phyloP scores from a whole-genome alignment of 768 basidiomycete species.

The Mrakia gelida region DNA sequence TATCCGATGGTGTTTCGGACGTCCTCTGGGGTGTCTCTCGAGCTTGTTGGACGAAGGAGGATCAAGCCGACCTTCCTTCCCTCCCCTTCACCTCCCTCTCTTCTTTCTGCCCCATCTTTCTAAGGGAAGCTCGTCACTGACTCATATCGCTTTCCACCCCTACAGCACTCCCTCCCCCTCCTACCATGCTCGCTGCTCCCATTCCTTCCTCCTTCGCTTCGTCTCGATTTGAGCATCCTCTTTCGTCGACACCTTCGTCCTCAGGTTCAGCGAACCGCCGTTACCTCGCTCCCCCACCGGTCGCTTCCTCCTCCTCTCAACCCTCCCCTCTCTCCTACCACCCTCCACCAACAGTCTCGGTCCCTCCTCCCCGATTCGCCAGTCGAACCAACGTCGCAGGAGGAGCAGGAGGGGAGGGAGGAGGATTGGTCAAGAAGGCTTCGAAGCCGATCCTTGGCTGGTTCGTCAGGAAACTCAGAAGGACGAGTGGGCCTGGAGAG shows the following conservation, averaged over 20 bases:
- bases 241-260: background rate
- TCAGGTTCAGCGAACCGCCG: background rate
- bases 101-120: background rate
- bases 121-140: background rate
- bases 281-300: too few relatives aligned
- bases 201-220: background rate
- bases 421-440: constrained; percentile 28
- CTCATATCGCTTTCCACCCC: background rate
- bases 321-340: background rate
- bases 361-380: constrained; percentile 1
- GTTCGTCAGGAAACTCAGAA: constrained; percentile 25
- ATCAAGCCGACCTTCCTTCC: too few relatives aligned
- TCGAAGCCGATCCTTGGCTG: constrained; percentile 24
- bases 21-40: too few relatives aligned
- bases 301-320: background rate
- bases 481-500: constrained; percentile 3
- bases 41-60: too few relatives aligned
- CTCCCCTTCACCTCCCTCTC: too few relatives aligned
- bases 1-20: too few relatives aligned
- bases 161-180: too few relatives aligned
- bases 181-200: background rate
- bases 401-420: background rate
- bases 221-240: constrained; percentile 1
- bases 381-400: background rate
- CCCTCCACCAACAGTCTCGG: background rate